Conservation (phyloP, 2,329 filamentous ascomycete species). For the Botrytis aclada region DNA sequence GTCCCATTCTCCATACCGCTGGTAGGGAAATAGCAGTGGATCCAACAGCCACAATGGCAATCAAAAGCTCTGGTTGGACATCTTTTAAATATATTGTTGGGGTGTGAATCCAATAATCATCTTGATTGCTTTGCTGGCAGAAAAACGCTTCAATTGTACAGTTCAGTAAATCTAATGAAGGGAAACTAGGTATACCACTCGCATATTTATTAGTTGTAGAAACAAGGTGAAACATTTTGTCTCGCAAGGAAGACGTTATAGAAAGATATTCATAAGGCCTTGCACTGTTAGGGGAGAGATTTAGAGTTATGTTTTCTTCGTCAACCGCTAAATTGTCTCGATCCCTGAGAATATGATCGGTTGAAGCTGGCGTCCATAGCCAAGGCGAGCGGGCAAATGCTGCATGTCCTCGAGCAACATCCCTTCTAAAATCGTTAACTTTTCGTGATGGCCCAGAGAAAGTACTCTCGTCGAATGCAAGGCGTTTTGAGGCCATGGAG, state of each 20-base stretch:
- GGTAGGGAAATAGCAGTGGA: not conserved
- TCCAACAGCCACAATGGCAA: not conserved
- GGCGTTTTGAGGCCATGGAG: not conserved
- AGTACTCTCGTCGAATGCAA: not conserved
- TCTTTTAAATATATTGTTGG: not conserved
- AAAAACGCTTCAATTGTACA: not conserved
- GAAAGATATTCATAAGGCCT: slow-evolving; percentile 5
- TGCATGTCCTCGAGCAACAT: not conserved
- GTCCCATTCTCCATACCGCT: not conserved
- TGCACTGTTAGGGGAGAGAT: slow-evolving; percentile 20
- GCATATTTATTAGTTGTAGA: not conserved
- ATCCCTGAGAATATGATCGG: not conserved
- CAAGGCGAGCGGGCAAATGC: not conserved
- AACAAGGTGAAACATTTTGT: not conserved
- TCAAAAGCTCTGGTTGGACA: not conserved
- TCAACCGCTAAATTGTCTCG: slow-evolving; percentile 22
- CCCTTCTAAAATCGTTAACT: not conserved
- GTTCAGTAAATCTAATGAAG: not conserved
- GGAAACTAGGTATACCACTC: not conserved
- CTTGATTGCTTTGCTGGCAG: not conserved
- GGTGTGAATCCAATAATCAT: not conserved
- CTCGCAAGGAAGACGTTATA: not conserved
- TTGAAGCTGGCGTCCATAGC: not conserved
- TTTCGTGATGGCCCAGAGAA: not conserved
- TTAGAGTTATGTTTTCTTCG: slow-evolving; percentile 25